These are phyloP conservation scores for Lachnellula suecica DNA, from an alignment of 2,329 filamentous ascomycete species.

Conservation along the genomic window DNA sequence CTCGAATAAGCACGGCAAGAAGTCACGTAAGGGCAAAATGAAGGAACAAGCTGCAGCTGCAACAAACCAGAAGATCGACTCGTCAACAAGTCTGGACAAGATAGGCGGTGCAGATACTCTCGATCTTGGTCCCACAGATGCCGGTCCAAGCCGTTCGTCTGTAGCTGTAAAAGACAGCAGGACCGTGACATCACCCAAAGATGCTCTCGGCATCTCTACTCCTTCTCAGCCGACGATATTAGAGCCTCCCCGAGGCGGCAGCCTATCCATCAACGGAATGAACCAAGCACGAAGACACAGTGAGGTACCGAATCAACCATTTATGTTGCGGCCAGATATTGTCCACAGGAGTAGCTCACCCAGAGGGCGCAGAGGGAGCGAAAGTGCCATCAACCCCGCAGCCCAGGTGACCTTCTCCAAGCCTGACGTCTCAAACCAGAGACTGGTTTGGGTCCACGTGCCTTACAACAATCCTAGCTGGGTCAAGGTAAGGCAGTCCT, in stretches of 20 bases:
- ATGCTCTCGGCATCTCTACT: not conserved
- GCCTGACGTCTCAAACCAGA: constrained; percentile 5
- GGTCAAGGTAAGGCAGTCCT: not conserved
- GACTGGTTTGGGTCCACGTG: constrained; percentile 8
- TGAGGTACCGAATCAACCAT: not conserved
- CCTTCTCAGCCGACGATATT: not conserved
- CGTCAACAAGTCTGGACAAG: not conserved
- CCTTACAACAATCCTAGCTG: constrained; percentile 9
- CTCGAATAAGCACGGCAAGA: not conserved
- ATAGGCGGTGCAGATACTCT: not conserved
- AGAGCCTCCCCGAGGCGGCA: not conserved
- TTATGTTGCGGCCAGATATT: not conserved
- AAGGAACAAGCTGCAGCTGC: not conserved
- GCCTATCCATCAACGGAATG: not conserved
- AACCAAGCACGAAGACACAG: not conserved
- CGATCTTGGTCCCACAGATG: not conserved
- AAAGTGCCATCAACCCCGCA: not conserved
- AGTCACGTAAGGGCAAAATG: not conserved
- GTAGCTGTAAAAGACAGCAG: not conserved
- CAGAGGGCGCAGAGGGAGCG: not conserved
- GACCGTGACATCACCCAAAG: not conserved
- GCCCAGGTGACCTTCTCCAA: not conserved
- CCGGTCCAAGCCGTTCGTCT: not conserved
- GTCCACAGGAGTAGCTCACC: not conserved
- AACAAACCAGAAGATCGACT: not conserved